Evolutionary conservation across 1,284 basidiomycete species (phyloP), one percentile per base, ranked within the genome.

Genomic region (Marasmius tenuissimus): DNA sequence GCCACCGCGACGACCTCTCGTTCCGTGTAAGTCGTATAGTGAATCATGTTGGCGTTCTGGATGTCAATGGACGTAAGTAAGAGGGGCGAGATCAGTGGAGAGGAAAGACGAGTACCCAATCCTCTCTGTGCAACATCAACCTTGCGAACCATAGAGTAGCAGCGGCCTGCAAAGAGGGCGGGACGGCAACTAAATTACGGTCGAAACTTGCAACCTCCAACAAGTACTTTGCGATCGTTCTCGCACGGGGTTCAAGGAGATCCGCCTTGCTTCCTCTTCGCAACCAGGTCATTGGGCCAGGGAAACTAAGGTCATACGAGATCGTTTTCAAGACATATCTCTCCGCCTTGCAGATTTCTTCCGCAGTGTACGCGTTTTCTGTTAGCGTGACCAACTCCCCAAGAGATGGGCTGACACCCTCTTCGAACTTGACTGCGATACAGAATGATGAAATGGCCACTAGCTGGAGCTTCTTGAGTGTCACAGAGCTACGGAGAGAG

Each of bases 371-470:
- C 2, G 90, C 88, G 1, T 87, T 87, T 64, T 96, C 93, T 16
- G 93, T 87, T 74, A 93, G 93, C 73, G 88, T 87, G 48, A 94
- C 83, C 73, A 97, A 93, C 77, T 96, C 93, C 34, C 81, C 77
- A 45, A 96, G 88, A 3, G 91, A 91, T 0, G 96, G 95, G 34
- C 93, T 89, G 65, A 96, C 86, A 61, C 96, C 94, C 76, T 98
- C 96, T 75, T 98, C 96, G 69, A 95, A 94, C 76, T 97, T 98
- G 58, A 92, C 85, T 0, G 96, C 88, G 68, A 97, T 81, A 75
- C 97, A 94, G 73, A 98, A 87, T 67, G 92, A 92, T 4, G 94
- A 93, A 62, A 96, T 83, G 58, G 95, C 96, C 61, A 97, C 94
- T 18, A 97, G 86, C 73, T 97, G 96, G 45, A 97, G 84, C 75